Conservation (phyloP, 1,284 basidiomycete genomes). For the Puccinia triticina region DNA sequence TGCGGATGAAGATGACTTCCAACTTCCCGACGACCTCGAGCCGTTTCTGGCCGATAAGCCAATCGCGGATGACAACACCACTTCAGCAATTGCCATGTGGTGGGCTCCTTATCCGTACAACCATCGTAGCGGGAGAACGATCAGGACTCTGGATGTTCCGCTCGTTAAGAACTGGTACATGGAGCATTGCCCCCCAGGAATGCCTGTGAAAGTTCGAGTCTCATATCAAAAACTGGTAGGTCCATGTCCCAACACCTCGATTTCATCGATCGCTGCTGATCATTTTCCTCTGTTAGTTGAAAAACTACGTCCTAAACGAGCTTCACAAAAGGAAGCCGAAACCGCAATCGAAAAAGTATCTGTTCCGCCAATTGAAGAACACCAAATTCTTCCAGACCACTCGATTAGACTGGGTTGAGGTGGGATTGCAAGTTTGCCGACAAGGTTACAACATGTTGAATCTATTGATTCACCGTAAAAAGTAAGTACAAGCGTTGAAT, state of each 20-base stretch:
- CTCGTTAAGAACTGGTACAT: slow-evolving; percentile 92
- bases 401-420: slow-evolving; percentile 97
- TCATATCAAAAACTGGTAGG: slow-evolving; percentile 90
- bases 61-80: slow-evolving; percentile 81
- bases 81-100: slow-evolving; percentile 96
- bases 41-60: slow-evolving; percentile 83
- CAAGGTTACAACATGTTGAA: slow-evolving; percentile 99
- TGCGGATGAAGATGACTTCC: slow-evolving; percentile 80
- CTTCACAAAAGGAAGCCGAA: slow-evolving; percentile 86
- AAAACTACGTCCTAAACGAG: slow-evolving; percentile 93
- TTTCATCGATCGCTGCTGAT: slow-evolving; percentile 19
- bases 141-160: slow-evolving; percentile 91
- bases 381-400: slow-evolving; percentile 99
- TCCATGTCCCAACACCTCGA: slow-evolving; percentile 21
- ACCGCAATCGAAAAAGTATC: slow-evolving; percentile 95
- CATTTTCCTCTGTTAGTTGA: slow-evolving; percentile 64
- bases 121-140: slow-evolving; percentile 86
- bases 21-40: slow-evolving; percentile 76
- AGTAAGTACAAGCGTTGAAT: slow-evolving; percentile 52
- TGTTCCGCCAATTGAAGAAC: slow-evolving; percentile 92
- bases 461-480: slow-evolving; percentile 94
- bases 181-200: slow-evolving; percentile 94
- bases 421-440: slow-evolving; percentile 94
- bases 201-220: slow-evolving; percentile 96
- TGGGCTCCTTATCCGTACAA: slow-evolving; percentile 98